phyloP scores from a whole-genome alignment of 1,284 basidiomycete species.

The Trichosporon inkin region DNA sequence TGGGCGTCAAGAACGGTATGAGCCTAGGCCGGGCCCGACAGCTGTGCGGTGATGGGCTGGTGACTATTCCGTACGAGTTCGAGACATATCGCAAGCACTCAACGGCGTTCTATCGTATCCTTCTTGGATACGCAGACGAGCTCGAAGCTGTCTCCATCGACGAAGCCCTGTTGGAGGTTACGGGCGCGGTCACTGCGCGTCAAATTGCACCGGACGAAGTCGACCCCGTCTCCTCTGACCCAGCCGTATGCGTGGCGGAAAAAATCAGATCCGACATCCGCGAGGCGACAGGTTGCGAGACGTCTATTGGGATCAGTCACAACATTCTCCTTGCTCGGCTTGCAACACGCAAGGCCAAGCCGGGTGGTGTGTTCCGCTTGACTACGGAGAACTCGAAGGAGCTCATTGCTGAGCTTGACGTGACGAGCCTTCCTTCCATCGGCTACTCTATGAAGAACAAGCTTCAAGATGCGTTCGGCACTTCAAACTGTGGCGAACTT shows the following conservation, averaged over 20 bases:
- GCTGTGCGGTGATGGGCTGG: constrained; percentile 59
- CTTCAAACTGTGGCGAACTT: constrained; percentile 64
- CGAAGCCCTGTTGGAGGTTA: constrained; percentile 88
- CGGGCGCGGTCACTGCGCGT: constrained; percentile 56
- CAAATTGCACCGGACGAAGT: constrained; percentile 44
- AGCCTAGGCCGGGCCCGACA: constrained; percentile 80
- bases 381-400: constrained; percentile 53
- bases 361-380: constrained; percentile 67
- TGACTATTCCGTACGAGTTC: constrained; percentile 67
- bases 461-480: constrained; percentile 67
- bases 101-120: constrained; percentile 82
- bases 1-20: constrained; percentile 92
- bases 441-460: constrained; percentile 68
- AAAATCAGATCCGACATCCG: constrained; percentile 71
- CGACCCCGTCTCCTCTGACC: constrained; percentile 27
- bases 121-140: constrained; percentile 84
- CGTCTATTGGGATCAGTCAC: constrained; percentile 84
- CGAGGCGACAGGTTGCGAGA: constrained; percentile 76
- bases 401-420: constrained; percentile 70
- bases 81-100: constrained; percentile 75
- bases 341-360: constrained; percentile 87
- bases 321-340: constrained; percentile 90
- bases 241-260: constrained; percentile 73
- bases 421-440: constrained; percentile 83
- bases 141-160: constrained; percentile 94